A percentile compares a stretch with the other conserved stretches of the same genome.
These are phyloP conservation scores for Pythium rishiriense DNA, from an alignment of 352 stramenopile genomes.

Conservation along the genomic window DNA sequence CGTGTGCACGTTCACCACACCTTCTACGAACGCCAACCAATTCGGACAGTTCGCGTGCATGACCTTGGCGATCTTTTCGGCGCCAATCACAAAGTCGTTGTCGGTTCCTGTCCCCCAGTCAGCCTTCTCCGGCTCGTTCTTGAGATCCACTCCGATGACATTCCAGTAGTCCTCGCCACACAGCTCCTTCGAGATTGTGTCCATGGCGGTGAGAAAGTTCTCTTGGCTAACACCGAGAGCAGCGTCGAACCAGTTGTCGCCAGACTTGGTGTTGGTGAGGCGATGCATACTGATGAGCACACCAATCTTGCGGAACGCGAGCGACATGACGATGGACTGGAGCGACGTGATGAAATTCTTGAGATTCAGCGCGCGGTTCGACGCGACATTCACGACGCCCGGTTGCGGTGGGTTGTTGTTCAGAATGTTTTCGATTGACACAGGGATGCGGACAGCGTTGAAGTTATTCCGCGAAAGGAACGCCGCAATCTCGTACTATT, in stretches of 20 bases:
- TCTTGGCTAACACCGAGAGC: constrained; percentile 49
- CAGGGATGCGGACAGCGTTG: constrained; percentile 67
- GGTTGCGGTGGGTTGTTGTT: constrained; percentile 60
- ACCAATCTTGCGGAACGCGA: constrained; percentile 70
- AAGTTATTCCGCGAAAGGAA: constrained; percentile 86
- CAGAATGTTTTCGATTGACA: constrained; percentile 70
- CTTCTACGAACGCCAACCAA: constrained; percentile 82
- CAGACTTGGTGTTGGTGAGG: constrained; percentile 55
- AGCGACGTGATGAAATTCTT: constrained; percentile 71
- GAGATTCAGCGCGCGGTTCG: constrained; percentile 73
- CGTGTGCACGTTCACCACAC: constrained; percentile 48
- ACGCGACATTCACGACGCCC: constrained; percentile 64
- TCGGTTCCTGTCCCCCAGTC: constrained; percentile 70
- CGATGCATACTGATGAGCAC: constrained; percentile 79
- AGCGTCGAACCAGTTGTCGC: constrained; percentile 66
- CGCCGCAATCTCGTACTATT: constrained; percentile 69
- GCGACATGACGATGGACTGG: constrained; percentile 66
- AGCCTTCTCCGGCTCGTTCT: constrained; percentile 72
- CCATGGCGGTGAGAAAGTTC: constrained; percentile 58
- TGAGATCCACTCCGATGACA: constrained; percentile 77
- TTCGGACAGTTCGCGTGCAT: constrained; percentile 75
- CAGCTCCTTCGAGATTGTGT: constrained; percentile 56
- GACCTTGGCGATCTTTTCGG: constrained; percentile 72
- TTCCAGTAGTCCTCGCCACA: constrained; percentile 78
- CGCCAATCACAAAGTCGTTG: constrained; percentile 64